These are phyloP conservation scores for Aphanocladium album DNA, from an alignment of 2,329 filamentous ascomycete genomes.

Conservation along the genomic window DNA sequence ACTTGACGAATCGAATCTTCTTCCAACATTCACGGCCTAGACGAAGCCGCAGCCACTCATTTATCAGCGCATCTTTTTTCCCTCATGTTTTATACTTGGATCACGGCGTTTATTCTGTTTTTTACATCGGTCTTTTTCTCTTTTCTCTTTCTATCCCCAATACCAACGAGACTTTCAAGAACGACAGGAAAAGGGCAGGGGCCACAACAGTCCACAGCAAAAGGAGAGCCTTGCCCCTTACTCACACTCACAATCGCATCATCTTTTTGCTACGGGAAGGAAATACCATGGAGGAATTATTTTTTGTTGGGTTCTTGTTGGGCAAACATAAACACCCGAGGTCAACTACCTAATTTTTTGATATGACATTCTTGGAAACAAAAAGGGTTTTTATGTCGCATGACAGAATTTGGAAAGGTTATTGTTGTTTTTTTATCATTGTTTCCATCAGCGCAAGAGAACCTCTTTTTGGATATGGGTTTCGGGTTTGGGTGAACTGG, in stretches of 20 bases:
- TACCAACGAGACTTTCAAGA: background rate
- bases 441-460: background rate
- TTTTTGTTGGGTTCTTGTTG: background rate
- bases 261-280: background rate
- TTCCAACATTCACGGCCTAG: background rate
- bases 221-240: background rate
- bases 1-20: background rate
- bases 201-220: background rate
- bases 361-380: background rate
- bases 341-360: background rate
- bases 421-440: constrained; percentile 6
- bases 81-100: background rate
- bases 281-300: background rate
- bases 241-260: background rate
- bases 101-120: constrained; percentile 10
- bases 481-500: background rate
- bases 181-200: background rate
- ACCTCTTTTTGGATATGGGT: background rate
- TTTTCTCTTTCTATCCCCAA: background rate
- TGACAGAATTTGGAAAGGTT: background rate
- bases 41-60: background rate
- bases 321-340: background rate
- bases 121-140: too few relatives aligned
- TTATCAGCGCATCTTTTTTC: background rate
- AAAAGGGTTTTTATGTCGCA: background rate